Evolutionary conservation across 495 filamentous ascomycete genomes (phyloP).

Genomic region (Lichina pygmaea): DNA sequence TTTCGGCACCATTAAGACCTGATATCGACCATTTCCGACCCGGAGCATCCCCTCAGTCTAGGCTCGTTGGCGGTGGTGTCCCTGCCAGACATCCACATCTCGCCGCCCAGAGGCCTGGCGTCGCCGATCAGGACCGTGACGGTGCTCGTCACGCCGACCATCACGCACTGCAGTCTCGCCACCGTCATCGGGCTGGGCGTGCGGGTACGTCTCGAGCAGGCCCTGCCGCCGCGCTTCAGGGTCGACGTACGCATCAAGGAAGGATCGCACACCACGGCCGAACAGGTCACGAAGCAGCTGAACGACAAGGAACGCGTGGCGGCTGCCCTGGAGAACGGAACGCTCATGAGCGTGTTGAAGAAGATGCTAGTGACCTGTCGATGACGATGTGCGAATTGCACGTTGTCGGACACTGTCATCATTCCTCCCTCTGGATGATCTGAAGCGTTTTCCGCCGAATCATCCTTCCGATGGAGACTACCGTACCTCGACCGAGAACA

Average conservation of each 20-base stretch:
- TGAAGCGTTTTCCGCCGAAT: too few species aligned
- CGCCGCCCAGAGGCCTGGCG: constrained; percentile 18
- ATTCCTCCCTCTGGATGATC: too few species aligned
- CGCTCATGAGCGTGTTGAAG: constrained; percentile 57
- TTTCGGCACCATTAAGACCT: constrained; percentile 30
- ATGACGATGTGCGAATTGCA: constrained; percentile 3
- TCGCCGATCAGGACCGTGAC: constrained; percentile 25
- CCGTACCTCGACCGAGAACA: too few species aligned
- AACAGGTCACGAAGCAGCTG: constrained; percentile 88
- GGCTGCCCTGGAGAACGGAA: constrained; percentile 82
- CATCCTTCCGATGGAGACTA: too few species aligned
- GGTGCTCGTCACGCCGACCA: constrained; percentile 77
- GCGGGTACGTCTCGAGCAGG: constrained; percentile 68
- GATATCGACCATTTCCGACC: constrained; percentile 79
- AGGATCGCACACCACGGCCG: constrained; percentile 80
- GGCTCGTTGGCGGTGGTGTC: constrained; percentile 83
- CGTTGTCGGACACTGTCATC: too few species aligned
- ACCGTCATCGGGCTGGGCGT: constrained; percentile 93
- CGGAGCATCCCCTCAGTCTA: constrained; percentile 82
- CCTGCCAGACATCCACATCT: constrained; percentile 67
- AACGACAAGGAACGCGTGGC: constrained; percentile 91
- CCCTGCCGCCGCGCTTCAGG: constrained; percentile 73
- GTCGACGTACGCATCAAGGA: constrained; percentile 86
- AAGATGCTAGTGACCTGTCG: constrained; percentile 82
- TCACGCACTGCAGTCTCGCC: constrained; percentile 86